These are phyloP conservation scores for Fusarium cicatricum DNA, from an alignment of 2,329 filamentous ascomycete species.

Conservation along the genomic window DNA sequence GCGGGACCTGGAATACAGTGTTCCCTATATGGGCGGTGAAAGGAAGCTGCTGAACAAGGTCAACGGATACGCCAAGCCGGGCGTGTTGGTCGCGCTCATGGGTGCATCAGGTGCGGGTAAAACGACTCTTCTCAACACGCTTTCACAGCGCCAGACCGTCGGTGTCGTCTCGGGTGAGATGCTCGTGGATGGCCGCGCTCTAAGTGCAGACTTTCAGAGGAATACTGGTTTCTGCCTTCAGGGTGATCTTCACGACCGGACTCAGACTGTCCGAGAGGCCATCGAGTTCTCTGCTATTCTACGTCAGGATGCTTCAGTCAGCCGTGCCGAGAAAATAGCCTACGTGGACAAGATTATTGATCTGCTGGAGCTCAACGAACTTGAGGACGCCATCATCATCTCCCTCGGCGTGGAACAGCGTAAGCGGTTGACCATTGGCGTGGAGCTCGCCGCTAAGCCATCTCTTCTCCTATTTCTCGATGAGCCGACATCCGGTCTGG, in stretches of 20 bases:
- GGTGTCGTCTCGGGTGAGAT: conserved; percentile 79
- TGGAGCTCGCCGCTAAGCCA: conserved; percentile 62
- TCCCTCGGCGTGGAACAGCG: conserved; percentile 67
- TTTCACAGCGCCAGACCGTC: conserved; percentile 76
- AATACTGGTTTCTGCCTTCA: conserved; percentile 75
- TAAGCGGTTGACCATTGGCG: conserved; percentile 62
- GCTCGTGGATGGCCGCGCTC: conserved; percentile 74
- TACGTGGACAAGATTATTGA: conserved; percentile 72
- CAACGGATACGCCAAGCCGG: conserved; percentile 81
- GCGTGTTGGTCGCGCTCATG: conserved; percentile 81
- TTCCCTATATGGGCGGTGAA: conserved; percentile 56
- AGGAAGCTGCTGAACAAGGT: conserved; percentile 57
- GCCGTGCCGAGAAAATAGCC: conserved; percentile 67
- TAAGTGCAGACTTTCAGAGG: conserved; percentile 77
- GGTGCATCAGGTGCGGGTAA: conserved; percentile 86
- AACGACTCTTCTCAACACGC: conserved; percentile 80
- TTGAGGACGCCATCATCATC: conserved; percentile 67
- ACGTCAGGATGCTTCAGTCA: conserved; percentile 63
- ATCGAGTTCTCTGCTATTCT: conserved; percentile 71
- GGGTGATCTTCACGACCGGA: conserved; percentile 70
- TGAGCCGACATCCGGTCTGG: conserved; percentile 64
- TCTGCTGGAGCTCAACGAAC: conserved; percentile 69
- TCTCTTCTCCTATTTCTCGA: conserved; percentile 69
- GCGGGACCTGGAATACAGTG: conserved; percentile 75
- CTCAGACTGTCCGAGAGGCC: conserved; percentile 70